Conservation (phyloP, 73 alveolate genomes). For the Breviolum minutum region DNA sequence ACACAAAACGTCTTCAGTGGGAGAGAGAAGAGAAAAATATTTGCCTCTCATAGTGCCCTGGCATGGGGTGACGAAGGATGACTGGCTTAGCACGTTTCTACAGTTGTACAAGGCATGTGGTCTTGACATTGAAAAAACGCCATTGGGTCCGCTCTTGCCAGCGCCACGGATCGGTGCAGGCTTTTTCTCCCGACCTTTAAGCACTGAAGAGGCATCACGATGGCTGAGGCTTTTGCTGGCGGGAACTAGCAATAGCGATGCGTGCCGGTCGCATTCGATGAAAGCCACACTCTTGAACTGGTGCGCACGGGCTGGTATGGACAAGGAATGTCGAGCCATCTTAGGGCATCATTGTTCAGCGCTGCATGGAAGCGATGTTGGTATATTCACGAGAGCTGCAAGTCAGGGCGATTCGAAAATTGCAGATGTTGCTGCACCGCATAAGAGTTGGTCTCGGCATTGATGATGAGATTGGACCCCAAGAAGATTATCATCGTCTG, state of each 20-base stretch:
- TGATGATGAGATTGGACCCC: background rate
- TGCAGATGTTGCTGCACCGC: background rate
- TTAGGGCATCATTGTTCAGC: background rate
- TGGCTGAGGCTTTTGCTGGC: background rate
- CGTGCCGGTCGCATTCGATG: background rate
- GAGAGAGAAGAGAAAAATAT: background rate
- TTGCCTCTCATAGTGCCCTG: slow-evolving; percentile 7
- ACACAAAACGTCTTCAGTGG: background rate
- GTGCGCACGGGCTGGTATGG: background rate
- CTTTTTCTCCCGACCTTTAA: background rate
- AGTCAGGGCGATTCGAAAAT: background rate
- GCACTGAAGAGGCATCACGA: background rate
- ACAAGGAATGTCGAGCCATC: background rate
- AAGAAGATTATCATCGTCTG: no score
- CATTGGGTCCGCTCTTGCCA: background rate
- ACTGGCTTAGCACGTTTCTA: background rate
- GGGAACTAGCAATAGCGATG: background rate
- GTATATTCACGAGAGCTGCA: background rate
- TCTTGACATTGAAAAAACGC: background rate
- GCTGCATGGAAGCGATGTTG: background rate
- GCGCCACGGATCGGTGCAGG: background rate
- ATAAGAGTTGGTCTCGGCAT: background rate
- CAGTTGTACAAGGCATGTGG: background rate
- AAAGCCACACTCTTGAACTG: background rate
- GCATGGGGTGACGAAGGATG: background rate